Percentiles rank a stretch among this genome's conserved stretches.
These are phyloP conservation scores for Cyclotella kingstonii DNA, from an alignment of 108 stramenopile genomes.

Conservation along the genomic window DNA sequence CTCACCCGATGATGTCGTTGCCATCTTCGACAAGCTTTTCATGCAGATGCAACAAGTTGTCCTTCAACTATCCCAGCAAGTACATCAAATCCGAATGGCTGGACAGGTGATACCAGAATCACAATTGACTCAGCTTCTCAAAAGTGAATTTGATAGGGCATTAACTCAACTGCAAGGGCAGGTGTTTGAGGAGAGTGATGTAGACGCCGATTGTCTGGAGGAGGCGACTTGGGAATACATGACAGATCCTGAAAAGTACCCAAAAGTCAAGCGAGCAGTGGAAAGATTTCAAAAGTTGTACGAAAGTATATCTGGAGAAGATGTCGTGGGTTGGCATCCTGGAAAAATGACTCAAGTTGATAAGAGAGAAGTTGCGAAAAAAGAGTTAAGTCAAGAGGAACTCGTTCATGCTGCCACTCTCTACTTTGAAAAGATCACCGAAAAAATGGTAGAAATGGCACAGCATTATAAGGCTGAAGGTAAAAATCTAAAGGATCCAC, in stretches of 20 bases:
- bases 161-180: conserved; percentile 53
- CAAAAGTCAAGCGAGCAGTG: conserved; percentile 73
- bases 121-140: conserved; percentile 70
- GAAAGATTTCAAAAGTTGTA: conserved; percentile 87
- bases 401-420: conserved; percentile 69
- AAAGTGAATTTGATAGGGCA: conserved; percentile 77
- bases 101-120: conserved; percentile 82
- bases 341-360: conserved; percentile 19
- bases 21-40: conserved; percentile 84
- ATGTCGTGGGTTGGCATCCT: conserved; percentile 66
- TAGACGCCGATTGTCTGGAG: conserved; percentile 86
- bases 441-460: conserved; percentile 64
- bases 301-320: conserved; percentile 78
- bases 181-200: conserved; percentile 74
- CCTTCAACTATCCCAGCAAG: conserved; percentile 74
- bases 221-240: conserved; percentile 90
- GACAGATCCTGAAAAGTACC: conserved; percentile 56
- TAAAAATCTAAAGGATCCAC: conserved; percentile 62
- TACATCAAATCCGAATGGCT: conserved; percentile 85
- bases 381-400: conserved; percentile 58
- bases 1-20: conserved; percentile 65
- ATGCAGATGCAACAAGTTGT: conserved; percentile 82
- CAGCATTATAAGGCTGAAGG: conserved; percentile 58
- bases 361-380: conserved; percentile 26
- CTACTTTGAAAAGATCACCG: conserved; percentile 80